Evolutionary conservation across 768 basidiomycete species (phyloP), one percentile per base, ranked within the genome.

Genomic region (Agaricus blazei): DNA sequence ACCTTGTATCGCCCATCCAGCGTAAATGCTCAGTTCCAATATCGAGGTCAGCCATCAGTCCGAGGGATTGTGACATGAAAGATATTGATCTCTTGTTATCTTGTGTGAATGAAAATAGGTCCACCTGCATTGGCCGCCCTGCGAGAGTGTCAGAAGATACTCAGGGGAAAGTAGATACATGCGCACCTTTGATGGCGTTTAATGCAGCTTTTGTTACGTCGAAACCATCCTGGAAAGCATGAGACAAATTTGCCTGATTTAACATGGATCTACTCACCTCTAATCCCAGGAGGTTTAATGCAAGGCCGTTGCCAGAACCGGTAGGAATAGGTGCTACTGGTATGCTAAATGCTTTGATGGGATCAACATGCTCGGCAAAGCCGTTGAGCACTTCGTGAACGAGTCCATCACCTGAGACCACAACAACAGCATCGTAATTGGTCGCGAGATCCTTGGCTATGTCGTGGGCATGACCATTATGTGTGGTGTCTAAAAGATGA

Each of bases 351-450:
- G 88, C 91, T 46, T 73, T 75, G 36, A 71, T 66, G 1, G 86
- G 81, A 37, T 84, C 72, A 28, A 72, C 68, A 56, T 88, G 86
- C 51, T 83, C 72, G 2, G 87, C 83, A 54, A 93, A 82, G 2
- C 92, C 93, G 63, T 95, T 95, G 65, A 93, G 62, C 24, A 91
- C 76, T 70, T 95, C 93, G 63, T 93, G 88, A 14, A 92, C 64
- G 36, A 91, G 75, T 7, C 93, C 93, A 62, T 95, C 93, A 0
- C 93, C 93, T 0, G 90, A 93, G 24, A 94, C 77, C 29, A 83
- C 69, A 37, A 90, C 77, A 41, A 95, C 65, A 0, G 84, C 89
- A 59, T 93, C 91, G 58, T 79, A 88, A 14, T 77, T 73, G 3
- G 89, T 74, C 0, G 74, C 58, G 34, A 91, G 67, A 3, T 71